Evolutionary conservation across 192 early-diverging fungal species (phyloP).

Genomic region (Geosiphon pyriformis): DNA sequence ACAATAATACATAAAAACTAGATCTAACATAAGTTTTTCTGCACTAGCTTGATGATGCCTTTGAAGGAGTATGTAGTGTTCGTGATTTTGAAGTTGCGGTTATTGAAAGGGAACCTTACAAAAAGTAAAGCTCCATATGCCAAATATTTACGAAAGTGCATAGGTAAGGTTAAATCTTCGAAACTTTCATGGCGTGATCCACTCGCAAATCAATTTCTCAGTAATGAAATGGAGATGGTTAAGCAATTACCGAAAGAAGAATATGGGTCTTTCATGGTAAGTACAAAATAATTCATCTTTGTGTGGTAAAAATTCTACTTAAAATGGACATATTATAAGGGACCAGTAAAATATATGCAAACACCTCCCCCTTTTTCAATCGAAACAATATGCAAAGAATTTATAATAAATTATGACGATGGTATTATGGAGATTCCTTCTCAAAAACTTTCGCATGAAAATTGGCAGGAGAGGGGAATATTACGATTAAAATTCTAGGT

Average conservation of each 20-base stretch:
- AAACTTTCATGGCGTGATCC: constrained; percentile 14
- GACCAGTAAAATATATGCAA: constrained; percentile 7
- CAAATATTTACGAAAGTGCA: not conserved
- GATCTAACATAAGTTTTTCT: constrained; percentile 7
- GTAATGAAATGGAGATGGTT: constrained; percentile 5
- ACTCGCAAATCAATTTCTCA: constrained; percentile 14
- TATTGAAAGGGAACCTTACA: constrained; percentile 10
- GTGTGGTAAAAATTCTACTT: constrained; percentile 1
- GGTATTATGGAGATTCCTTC: constrained; percentile 2
- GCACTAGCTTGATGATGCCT: constrained; percentile 15
- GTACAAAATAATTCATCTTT: constrained; percentile 2
- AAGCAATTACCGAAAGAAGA: constrained; percentile 12
- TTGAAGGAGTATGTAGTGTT: constrained; percentile 12
- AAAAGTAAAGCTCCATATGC: constrained; percentile 12
- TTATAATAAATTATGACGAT: constrained; percentile 10
- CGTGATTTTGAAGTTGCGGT: constrained; percentile 6
- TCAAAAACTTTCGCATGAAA: constrained; percentile 9
- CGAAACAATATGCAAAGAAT: constrained; percentile 4
- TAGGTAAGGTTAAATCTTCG: constrained; percentile 9
- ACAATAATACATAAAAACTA: not conserved
- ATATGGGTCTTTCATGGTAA: constrained; percentile 18
- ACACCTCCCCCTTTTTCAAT: not conserved
- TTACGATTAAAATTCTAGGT: constrained; percentile 2
- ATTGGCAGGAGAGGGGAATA: constrained; percentile 8
- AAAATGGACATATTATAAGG: constrained; percentile 10